A percentile compares a stretch with the other conserved stretches of the same genome.
These are phyloP conservation scores for Glycine soja DNA, from an alignment of 306 rosid species.

Conservation along the genomic window DNA sequence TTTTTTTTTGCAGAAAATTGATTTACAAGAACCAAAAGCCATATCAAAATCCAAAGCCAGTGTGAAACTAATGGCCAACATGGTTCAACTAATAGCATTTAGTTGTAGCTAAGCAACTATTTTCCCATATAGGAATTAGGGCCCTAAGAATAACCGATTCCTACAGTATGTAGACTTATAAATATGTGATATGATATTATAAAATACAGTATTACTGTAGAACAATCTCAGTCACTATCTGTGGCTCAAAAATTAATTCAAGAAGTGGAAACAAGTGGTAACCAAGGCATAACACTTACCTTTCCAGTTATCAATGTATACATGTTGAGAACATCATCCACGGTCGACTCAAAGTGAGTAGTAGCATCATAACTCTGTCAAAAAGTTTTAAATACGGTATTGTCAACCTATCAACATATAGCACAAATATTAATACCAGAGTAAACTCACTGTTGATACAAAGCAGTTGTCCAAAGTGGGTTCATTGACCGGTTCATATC, in stretches of 20 bases:
- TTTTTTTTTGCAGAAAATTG: too few species aligned
- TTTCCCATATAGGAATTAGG: not conserved
- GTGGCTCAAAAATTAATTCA: not conserved
- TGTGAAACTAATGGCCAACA: too few species aligned
- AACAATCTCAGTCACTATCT: constrained; percentile 12
- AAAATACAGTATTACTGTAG: not conserved
- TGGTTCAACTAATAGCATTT: not conserved
- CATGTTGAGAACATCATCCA: constrained; percentile 91
- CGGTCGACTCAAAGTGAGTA: constrained; percentile 96
- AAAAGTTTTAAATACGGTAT: constrained; percentile 14
- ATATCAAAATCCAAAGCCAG: too few species aligned
- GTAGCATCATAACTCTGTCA: constrained; percentile 97
- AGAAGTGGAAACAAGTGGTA: constrained; percentile 35
- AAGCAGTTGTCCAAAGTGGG: constrained; percentile 91
- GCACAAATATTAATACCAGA: constrained; percentile 10
- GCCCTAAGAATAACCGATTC: not conserved
- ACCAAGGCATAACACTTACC: constrained; percentile 53
- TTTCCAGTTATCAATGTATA: constrained; percentile 92
- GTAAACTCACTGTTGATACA: constrained; percentile 77
- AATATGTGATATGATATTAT: not conserved
- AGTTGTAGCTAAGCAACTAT: constrained; percentile 13
- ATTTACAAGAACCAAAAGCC: too few species aligned
- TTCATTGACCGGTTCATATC: constrained; percentile 93
- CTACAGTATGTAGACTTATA: not conserved
- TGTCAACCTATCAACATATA: constrained; percentile 3